Evolutionary conservation across 2,329 filamentous ascomycete genomes (phyloP), one percentile per base, ranked within the genome.

Genomic region (Mycosphaerella arachidis): DNA sequence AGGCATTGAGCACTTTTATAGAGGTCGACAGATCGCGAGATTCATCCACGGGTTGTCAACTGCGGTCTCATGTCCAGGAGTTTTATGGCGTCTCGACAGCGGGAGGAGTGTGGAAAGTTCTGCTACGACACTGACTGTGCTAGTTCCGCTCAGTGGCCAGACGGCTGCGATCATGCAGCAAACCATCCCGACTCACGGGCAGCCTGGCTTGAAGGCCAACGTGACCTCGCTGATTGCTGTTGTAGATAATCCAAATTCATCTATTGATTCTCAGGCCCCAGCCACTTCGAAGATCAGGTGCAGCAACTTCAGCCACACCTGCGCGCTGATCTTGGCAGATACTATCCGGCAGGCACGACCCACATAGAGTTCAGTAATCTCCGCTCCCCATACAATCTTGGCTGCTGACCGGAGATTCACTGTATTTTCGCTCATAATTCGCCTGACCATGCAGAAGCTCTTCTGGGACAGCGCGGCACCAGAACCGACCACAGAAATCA

Each of bases 21-120:
- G 50, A 52, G 50, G 50, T 31, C 18, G 27, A 20, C 50, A 52
- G 50, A 35, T 52, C 50, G 50, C 50, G 30, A 52, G 50, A 52
- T 52, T 52, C 30, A 35, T 8, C 27, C n/a, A 31, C 10, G 27
- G 27, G 1, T 9, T 20, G 50, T 20, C 50, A 35, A 13, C n/a
- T 31, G 27, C 50, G 27, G 30, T 29, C 50, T 10, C 6, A 18
- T 18, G 40, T 35, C 2, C 30, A 31, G 50, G 50, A 12, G 50
- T 52, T 52, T 30, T 20, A 35, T n/a, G 50, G 50, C 50, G 50
- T 52, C 35, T 35, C 40, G 13, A n/a, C 40, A 43, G 40, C 40
- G 40, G 40, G 7, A 16, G 13, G 16, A 43, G n/a, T 37, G 16
- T 6, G 16, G 16, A 16, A 43, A 43, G 37, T 16, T n/a, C 16